Conservation (phyloP, 1,284 basidiomycete genomes). For the Abortiporus biennis region DNA sequence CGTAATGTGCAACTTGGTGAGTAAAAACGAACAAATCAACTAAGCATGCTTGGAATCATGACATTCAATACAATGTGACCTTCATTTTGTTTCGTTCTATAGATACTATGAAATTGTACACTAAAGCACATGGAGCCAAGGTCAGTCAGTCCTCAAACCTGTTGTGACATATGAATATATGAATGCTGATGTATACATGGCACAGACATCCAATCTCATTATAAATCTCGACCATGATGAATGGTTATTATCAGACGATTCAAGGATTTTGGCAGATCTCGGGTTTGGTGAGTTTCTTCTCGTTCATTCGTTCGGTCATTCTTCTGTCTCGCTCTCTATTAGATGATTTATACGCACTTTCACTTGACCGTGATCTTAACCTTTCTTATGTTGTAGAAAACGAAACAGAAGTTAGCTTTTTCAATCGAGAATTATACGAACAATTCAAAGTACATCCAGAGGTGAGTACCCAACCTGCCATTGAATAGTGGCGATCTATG, state of each 20-base stretch:
- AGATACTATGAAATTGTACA: slow-evolving; percentile 95
- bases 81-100: background rate
- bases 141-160: slow-evolving; percentile 28
- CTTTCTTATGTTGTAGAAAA: slow-evolving; percentile 61
- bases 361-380: background rate
- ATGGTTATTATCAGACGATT: slow-evolving; percentile 77
- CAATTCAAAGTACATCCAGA: slow-evolving; percentile 78
- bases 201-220: slow-evolving; percentile 87
- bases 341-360: background rate
- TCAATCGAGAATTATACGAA: slow-evolving; percentile 74
- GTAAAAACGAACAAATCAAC: no score
- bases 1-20: slow-evolving; percentile 63
- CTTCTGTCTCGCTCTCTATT: background rate
- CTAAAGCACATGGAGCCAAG: slow-evolving; percentile 92
- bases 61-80: background rate
- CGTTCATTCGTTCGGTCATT: background rate
- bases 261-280: slow-evolving; percentile 54
- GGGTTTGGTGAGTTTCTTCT: slow-evolving; percentile 63
- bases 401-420: slow-evolving; percentile 91
- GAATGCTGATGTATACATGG: background rate
- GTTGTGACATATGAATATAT: background rate
- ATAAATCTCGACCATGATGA: slow-evolving; percentile 94
- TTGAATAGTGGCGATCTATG: no score
- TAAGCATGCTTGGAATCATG: no score
- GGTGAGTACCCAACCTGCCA: slow-evolving; percentile 44